Evolutionary conservation across 352 stramenopile species (phyloP).

Genomic region (Phytophthora palmivora): DNA sequence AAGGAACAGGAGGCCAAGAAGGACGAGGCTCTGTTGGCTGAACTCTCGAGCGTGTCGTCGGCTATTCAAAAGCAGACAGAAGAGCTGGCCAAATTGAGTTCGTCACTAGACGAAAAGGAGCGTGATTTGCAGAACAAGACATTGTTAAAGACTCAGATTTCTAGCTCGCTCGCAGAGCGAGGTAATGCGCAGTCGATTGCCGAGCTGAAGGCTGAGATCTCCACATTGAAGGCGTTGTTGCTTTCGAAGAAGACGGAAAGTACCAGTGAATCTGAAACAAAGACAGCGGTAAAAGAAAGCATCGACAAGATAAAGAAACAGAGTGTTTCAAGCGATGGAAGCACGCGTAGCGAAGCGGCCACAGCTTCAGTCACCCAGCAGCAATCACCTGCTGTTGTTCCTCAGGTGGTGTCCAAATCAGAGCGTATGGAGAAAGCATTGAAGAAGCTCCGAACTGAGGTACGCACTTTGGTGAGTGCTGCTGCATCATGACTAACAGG

Average conservation of each 20-base stretch:
- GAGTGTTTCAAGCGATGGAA: conserved; percentile 2
- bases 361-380: conserved; percentile 7
- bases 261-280: neutral
- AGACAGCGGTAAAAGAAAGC: conserved; percentile 4
- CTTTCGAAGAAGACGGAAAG: conserved; percentile 39
- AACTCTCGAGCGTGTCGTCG: conserved; percentile 54
- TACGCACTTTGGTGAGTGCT: conserved; percentile 21
- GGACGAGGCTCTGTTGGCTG: conserved; percentile 53
- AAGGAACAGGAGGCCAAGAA: conserved; percentile 60
- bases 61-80: conserved; percentile 74
- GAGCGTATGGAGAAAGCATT: conserved; percentile 56
- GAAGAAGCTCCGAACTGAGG: conserved; percentile 61
- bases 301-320: conserved; percentile 13
- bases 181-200: conserved; percentile 65
- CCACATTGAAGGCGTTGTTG: conserved; percentile 66
- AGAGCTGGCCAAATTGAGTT: conserved; percentile 62
- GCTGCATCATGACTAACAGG: conserved; percentile 1
- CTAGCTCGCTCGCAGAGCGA: conserved; percentile 57
- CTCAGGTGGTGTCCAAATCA: conserved; percentile 31
- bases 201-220: conserved; percentile 73
- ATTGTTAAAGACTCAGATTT: conserved; percentile 52
- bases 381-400: conserved; percentile 18
- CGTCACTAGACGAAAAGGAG: conserved; percentile 66
- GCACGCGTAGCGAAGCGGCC: neutral
- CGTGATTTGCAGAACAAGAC: conserved; percentile 55